phyloP scores from a whole-genome alignment of 441 rosid genomes.

The Erysimum cheiri region DNA sequence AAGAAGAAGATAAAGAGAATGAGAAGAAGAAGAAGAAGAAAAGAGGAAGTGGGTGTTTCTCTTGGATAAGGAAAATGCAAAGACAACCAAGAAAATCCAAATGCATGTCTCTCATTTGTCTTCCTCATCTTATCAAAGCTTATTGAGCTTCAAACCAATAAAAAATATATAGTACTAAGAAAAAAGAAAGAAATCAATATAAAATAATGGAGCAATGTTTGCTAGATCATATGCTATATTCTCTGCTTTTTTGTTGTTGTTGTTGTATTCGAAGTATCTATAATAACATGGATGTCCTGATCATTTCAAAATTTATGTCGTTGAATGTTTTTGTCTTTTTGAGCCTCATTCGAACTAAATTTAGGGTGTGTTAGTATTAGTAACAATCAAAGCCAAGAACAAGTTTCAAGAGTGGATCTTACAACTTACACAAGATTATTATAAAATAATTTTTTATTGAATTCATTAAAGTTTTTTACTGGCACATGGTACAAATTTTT shows the following conservation, averaged over 20 bases:
- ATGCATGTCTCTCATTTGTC: conserved; percentile 35
- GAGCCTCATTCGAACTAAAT: background rate
- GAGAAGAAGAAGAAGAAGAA: conserved; percentile 20
- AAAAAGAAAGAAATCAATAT: background rate
- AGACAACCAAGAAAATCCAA: conserved; percentile 50
- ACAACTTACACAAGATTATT: too few relatives aligned
- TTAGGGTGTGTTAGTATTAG: too few relatives aligned
- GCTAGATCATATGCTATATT: background rate
- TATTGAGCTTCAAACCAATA: conserved; percentile 3
- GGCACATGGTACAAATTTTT: background rate
- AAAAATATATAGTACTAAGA: background rate
- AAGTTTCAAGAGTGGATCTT: too few relatives aligned
- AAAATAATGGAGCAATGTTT: background rate
- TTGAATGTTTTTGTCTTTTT: background rate
- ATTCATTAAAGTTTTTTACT: background rate
- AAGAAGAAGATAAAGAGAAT: conserved; percentile 35
- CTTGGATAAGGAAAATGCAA: conserved; percentile 65
- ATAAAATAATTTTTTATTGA: too few relatives aligned
- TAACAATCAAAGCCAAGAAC: too few relatives aligned
- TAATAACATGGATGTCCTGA: background rate
- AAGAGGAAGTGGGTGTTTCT: conserved; percentile 58
- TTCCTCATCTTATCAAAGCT: conserved; percentile 38
- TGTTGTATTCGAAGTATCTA: background rate
- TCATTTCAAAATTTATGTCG: too few relatives aligned
- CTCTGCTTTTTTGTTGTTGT: background rate